Conservation (phyloP, 1,139 yeast species). For the Meyerozyma smithsonii region DNA sequence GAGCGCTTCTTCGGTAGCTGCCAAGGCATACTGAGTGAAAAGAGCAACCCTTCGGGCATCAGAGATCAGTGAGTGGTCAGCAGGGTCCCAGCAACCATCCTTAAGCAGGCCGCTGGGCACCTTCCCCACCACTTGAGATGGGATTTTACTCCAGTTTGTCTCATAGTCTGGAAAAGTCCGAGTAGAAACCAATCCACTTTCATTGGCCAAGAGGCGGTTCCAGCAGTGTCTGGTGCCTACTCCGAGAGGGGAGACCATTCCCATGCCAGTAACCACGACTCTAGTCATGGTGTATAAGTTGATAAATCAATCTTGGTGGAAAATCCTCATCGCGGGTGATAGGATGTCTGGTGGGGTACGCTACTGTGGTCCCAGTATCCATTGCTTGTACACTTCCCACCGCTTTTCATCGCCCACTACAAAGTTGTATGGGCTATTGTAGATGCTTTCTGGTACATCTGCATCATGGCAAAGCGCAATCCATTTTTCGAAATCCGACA, state of each 20-base stretch:
- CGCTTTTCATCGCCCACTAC: slow-evolving; percentile 42
- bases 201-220: slow-evolving; percentile 44
- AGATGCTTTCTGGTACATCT: slow-evolving; percentile 20
- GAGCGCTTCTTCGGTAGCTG: slow-evolving; percentile 75
- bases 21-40: slow-evolving; percentile 76
- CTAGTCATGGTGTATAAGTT: slow-evolving; percentile 22
- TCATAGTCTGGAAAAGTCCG: slow-evolving; percentile 42
- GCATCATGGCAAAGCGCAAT: slow-evolving; percentile 18
- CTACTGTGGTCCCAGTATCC: neutral
- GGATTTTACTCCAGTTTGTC: slow-evolving; percentile 49
- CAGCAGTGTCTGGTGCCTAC: slow-evolving; percentile 56
- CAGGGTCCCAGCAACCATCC: slow-evolving; percentile 50
- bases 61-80: slow-evolving; percentile 33
- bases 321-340: neutral
- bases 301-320: neutral
- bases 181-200: slow-evolving; percentile 58
- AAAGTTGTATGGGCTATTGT: slow-evolving; percentile 31
- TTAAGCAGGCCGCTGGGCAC: slow-evolving; percentile 53
- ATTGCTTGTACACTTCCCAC: slow-evolving; percentile 21
- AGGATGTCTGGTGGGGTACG: neutral
- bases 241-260: slow-evolving; percentile 83
- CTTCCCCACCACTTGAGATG: slow-evolving; percentile 71
- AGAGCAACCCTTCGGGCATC: slow-evolving; percentile 61
- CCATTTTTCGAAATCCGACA: slow-evolving; percentile 26
- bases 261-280: slow-evolving; percentile 91